Evolutionary conservation across 2,329 filamentous ascomycete species (phyloP).

Genomic region (Xylogone sp.): DNA sequence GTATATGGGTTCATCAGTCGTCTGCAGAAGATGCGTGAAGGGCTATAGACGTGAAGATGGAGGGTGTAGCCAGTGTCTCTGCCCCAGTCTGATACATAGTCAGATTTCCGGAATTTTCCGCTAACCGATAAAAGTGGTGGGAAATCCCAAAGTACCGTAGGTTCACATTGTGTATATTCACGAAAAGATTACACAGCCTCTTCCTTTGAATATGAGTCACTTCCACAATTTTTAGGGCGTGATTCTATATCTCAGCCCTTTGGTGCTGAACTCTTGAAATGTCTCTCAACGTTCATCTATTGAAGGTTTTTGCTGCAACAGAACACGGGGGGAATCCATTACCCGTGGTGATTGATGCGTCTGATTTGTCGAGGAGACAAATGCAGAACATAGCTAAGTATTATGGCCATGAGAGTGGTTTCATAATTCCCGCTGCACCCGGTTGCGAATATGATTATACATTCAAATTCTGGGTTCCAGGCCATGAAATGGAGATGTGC

Average conservation of each 20-base stretch:
- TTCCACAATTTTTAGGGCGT: neutral
- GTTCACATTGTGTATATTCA: neutral
- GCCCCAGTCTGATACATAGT: neutral
- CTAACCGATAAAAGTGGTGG: neutral
- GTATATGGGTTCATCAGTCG: constrained; percentile 32
- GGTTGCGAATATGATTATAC: constrained; percentile 1
- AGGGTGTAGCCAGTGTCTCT: too few species aligned
- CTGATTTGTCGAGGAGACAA: neutral
- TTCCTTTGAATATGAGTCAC: neutral
- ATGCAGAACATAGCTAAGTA: neutral
- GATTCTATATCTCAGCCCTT: too few species aligned
- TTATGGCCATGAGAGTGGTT: constrained; percentile 2
- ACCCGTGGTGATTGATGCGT: constrained; percentile 2
- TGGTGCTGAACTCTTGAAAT: neutral
- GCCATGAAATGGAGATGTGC: constrained; percentile 8
- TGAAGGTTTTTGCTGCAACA: constrained; percentile 1
- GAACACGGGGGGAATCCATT: constrained; percentile 2
- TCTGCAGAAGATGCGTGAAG: constrained; percentile 29
- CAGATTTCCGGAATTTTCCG: neutral
- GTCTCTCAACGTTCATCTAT: neutral
- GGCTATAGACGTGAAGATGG: constrained; percentile 18
- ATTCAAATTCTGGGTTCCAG: constrained; percentile 4
- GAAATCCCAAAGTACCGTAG: neutral
- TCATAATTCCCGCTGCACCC: neutral
- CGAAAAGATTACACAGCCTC: neutral